A percentile compares a stretch with the other conserved stretches of the same genome.
phyloP scores from a whole-genome alignment of 2,329 filamentous ascomycete genomes.

The Ophiocordyceps unilateralis region DNA sequence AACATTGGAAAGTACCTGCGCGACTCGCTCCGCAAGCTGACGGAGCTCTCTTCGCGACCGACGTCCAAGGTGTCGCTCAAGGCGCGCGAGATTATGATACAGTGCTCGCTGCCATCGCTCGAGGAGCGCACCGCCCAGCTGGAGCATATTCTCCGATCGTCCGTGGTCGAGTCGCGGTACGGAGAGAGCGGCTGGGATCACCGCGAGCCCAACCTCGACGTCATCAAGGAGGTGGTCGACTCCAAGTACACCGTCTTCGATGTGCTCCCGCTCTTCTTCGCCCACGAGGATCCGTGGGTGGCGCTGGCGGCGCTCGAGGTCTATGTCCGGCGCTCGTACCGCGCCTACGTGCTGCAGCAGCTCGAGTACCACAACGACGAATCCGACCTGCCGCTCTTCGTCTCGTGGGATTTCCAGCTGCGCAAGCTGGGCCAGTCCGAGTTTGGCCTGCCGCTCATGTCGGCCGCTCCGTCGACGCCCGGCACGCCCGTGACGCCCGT shows the following conservation, averaged over 20 bases:
- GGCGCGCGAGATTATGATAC: conserved; percentile 91
- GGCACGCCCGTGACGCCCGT: conserved; percentile 58
- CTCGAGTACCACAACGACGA: conserved; percentile 83
- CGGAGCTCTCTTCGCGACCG: conserved; percentile 62
- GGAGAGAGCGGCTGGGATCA: conserved; percentile 96
- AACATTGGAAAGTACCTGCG: conserved; percentile 82
- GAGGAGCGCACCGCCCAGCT: conserved; percentile 92
- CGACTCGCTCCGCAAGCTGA: conserved; percentile 64
- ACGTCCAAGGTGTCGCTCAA: conserved; percentile 95
- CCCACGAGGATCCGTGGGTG: conserved; percentile 86
- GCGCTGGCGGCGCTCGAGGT: conserved; percentile 86
- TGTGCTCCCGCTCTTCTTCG: conserved; percentile 88
- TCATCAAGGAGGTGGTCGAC: conserved; percentile 95
- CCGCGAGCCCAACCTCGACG: conserved; percentile 72
- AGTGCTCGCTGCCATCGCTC: conserved; percentile 86
- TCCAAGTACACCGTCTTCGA: conserved; percentile 98
- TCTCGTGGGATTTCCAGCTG: conserved; percentile 92
- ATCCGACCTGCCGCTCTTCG: conserved; percentile 46
- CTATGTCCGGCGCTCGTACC: conserved; percentile 90
- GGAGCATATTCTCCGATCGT: conserved; percentile 94
- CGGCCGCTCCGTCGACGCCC: conserved; percentile 71
- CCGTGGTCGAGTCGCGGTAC: conserved; percentile 91
- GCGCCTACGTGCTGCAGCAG: conserved; percentile 80
- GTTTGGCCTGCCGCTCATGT: conserved; percentile 65
- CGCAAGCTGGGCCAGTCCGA: conserved; percentile 87